Base-by-base conservation (phyloP, 2,329 filamentous ascomycete species). In the Beauveria bassiana region DNA sequence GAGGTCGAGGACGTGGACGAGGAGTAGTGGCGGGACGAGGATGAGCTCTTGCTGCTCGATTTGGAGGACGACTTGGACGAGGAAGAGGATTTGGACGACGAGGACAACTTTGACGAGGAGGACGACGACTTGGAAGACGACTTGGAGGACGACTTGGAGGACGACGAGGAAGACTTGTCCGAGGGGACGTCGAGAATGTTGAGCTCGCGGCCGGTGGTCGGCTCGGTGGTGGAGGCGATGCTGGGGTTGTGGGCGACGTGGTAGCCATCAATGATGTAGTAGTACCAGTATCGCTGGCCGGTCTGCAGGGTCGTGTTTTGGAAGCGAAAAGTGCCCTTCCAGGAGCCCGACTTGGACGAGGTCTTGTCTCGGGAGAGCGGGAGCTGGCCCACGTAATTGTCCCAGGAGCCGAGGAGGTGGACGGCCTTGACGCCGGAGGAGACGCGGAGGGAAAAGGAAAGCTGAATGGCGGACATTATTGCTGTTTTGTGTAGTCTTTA, bases 211-310 rank as follows among this genome's bases (percentile, higher is more conserved):
- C 93, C 91, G 62, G 95, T 98, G 75, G 93, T 98, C 74, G 93
- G 93, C 83, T 99, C 95, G 68, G 90, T 88, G 73, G 90, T 96
- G 73, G 89, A 93, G 71, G 89, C 82, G 75, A 92, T 88, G 75
- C 90, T 90, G 68, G 93, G 93, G 80, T 98, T 95, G 84, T 98
- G 93, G 65, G 93, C 93, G 75, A 96, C 89, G 77, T 97, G 93
- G 86, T 97, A 97, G 70, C 95, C 95, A 76, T 99, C 95, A 77
- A 98, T 95, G 86, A 98, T 97, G 84, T 97, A 99, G 86, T 99
- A 99, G 87, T 98, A 99, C 95, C 95, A 99, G 86, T 98, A 98
- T 74, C 93, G 88, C 75, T 91, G 87, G 74, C 93, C 92, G 70
- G 91, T 82, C 81, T 93, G 87, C 70, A 98, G 85, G 64, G 91